Conservation (phyloP, 2,329 filamentous ascomycete genomes). For the Verticillium albo-atrum region DNA sequence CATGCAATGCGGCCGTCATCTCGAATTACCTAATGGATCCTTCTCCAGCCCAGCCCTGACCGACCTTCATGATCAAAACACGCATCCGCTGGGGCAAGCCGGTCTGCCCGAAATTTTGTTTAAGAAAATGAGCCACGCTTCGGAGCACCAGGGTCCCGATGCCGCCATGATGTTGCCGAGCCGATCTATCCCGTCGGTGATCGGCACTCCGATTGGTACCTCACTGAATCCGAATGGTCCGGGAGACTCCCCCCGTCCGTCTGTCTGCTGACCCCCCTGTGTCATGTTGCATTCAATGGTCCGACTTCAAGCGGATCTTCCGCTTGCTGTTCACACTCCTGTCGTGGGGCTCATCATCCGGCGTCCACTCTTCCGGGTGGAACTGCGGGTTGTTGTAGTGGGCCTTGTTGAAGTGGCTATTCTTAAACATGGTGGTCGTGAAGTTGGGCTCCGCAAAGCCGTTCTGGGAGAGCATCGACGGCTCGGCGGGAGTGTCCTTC, state of each 20-base stretch:
- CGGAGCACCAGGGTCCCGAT: background rate
- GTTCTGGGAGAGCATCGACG: constrained; percentile 16
- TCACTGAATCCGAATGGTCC: background rate
- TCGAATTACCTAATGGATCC: background rate
- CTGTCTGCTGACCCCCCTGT: background rate
- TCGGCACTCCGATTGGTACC: background rate
- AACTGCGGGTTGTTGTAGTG: constrained; percentile 61
- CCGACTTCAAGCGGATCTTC: constrained; percentile 6
- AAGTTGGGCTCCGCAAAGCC: constrained; percentile 40
- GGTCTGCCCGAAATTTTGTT: background rate
- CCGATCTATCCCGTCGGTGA: background rate
- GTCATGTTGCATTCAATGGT: background rate
- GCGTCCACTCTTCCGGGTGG: constrained; percentile 39
- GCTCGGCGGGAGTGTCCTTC: constrained; percentile 24
- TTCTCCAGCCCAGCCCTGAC: background rate
- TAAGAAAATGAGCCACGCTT: background rate
- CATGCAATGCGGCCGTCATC: background rate
- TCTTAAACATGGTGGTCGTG: constrained; percentile 58
- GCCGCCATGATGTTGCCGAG: background rate
- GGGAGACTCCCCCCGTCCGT: background rate
- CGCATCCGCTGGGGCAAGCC: background rate
- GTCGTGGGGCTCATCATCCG: constrained; percentile 28
- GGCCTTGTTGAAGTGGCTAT: constrained; percentile 62
- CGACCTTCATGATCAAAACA: background rate
- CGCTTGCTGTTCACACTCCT: constrained; percentile 1